phyloP scores from a whole-genome alignment of 352 stramenopile genomes.

The Phytophthora pistaciae region DNA sequence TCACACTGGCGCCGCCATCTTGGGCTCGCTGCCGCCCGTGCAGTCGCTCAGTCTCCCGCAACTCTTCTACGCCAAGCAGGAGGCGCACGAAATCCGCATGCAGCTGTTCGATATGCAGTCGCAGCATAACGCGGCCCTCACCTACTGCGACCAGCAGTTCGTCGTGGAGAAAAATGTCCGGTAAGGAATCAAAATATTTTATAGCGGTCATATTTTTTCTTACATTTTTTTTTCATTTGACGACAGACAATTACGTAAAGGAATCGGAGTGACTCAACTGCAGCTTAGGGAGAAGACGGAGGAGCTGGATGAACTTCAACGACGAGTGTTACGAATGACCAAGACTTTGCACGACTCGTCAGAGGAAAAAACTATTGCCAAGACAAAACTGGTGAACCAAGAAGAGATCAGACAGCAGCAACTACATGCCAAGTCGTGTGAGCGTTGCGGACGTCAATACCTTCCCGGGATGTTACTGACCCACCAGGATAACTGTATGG shows the following conservation, averaged over 20 bases:
- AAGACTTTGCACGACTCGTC: slow-evolving; percentile 49
- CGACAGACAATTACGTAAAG: slow-evolving; percentile 48
- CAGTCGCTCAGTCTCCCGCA: slow-evolving; percentile 39
- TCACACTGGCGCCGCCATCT: slow-evolving; percentile 1
- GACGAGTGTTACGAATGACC: slow-evolving; percentile 53
- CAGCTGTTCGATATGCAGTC: slow-evolving; percentile 62
- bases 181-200: slow-evolving; percentile 24
- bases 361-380: slow-evolving; percentile 52
- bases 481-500: slow-evolving; percentile 43
- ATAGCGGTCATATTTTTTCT: neutral
- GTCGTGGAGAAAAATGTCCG: slow-evolving; percentile 58
- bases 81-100: slow-evolving; percentile 60
- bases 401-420: slow-evolving; percentile 53
- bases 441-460: slow-evolving; percentile 43
- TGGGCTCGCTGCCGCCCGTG: neutral
- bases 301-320: slow-evolving; percentile 56
- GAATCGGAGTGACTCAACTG: slow-evolving; percentile 45
- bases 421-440: slow-evolving; percentile 35
- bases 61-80: slow-evolving; percentile 47
- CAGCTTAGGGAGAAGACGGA: slow-evolving; percentile 58
- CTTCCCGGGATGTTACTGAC: slow-evolving; percentile 34
- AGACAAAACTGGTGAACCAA: slow-evolving; percentile 43
- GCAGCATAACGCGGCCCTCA: slow-evolving; percentile 48
- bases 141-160: slow-evolving; percentile 69
- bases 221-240: neutral